Conservation (phyloP, 2,329 filamentous ascomycete species). For the Aspergillus pseudonomiae region DNA sequence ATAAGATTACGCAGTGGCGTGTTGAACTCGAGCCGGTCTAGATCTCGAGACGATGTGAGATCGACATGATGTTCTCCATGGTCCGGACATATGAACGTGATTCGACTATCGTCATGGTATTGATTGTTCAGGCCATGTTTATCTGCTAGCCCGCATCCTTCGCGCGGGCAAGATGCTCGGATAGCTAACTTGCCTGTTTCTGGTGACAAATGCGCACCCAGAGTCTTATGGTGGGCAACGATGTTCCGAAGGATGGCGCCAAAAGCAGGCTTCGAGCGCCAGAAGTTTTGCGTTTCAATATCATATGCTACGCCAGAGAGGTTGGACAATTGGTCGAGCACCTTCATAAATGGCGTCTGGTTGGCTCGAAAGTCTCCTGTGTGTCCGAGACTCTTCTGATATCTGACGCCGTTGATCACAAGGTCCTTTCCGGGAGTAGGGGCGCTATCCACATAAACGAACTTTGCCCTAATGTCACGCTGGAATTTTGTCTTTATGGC, state of each 20-base stretch:
- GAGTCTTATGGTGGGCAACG: background rate
- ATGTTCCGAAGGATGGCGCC: background rate
- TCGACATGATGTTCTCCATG: slow-evolving; percentile 2
- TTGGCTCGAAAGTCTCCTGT: background rate
- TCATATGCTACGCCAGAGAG: background rate
- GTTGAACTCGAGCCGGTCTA: slow-evolving; percentile 16
- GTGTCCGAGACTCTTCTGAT: slow-evolving; percentile 17
- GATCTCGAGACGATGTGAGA: background rate
- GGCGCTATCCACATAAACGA: slow-evolving; percentile 18
- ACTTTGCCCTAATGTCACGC: slow-evolving; percentile 12
- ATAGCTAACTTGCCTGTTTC: slow-evolving; percentile 19
- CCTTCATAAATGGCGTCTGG: background rate
- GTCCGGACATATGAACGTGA: slow-evolving; percentile 2
- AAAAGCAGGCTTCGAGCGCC: background rate
- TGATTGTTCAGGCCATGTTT: slow-evolving; percentile 22
- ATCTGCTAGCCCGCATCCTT: slow-evolving; percentile 21
- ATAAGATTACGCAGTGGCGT: slow-evolving; percentile 21
- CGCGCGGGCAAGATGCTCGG: slow-evolving; percentile 13
- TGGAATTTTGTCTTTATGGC: background rate
- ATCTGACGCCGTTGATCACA: slow-evolving; percentile 12
- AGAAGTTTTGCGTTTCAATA: background rate
- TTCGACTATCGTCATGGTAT: slow-evolving; percentile 12
- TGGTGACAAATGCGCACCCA: slow-evolving; percentile 12
- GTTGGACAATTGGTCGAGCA: background rate
- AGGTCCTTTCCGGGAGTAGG: slow-evolving; percentile 13